Evolutionary conservation across 2,329 filamentous ascomycete species (phyloP).

Genomic region (Drechmeria coniospora): DNA sequence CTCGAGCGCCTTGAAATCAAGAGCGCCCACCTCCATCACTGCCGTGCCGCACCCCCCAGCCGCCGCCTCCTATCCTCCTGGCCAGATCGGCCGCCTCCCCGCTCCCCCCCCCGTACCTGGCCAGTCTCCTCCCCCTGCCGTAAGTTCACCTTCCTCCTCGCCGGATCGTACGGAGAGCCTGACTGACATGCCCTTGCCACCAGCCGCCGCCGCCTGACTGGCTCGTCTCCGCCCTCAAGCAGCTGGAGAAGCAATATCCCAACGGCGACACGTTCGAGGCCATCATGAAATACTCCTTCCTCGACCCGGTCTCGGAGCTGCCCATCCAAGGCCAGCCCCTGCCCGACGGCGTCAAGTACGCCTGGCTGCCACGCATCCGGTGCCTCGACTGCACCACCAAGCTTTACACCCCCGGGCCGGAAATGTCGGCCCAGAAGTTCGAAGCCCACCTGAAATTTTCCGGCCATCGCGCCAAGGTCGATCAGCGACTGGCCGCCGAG

Average conservation of each 20-base stretch:
- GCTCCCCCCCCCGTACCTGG: slow-evolving; percentile 46
- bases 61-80: slow-evolving; percentile 26
- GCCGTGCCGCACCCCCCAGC: slow-evolving; percentile 18
- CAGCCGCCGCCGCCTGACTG: slow-evolving; percentile 78
- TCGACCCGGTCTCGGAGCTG: slow-evolving; percentile 56
- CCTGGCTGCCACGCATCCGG: slow-evolving; percentile 76
- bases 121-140: slow-evolving; percentile 39
- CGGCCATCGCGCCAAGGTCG: slow-evolving; percentile 57
- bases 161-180: slow-evolving; percentile 1
- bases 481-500: slow-evolving; percentile 14
- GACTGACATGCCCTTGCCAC: slow-evolving; percentile 5
- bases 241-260: slow-evolving; percentile 56
- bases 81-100: slow-evolving; percentile 51
- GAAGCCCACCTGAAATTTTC: slow-evolving; percentile 84
- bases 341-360: slow-evolving; percentile 54
- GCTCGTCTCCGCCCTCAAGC: slow-evolving; percentile 60
- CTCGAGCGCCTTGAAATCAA: slow-evolving; percentile 14
- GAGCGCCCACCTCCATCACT: slow-evolving; percentile 23
- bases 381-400: slow-evolving; percentile 90
- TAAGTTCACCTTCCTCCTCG: slow-evolving; percentile 28
- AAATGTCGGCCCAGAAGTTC: slow-evolving; percentile 75
- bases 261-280: slow-evolving; percentile 69
- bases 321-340: slow-evolving; percentile 42
- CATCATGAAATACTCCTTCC: slow-evolving; percentile 76
- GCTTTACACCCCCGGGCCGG: slow-evolving; percentile 80